Evolutionary conservation across 352 stramenopile genomes (phyloP).

Genomic region (Phytophthora sp.): DNA sequence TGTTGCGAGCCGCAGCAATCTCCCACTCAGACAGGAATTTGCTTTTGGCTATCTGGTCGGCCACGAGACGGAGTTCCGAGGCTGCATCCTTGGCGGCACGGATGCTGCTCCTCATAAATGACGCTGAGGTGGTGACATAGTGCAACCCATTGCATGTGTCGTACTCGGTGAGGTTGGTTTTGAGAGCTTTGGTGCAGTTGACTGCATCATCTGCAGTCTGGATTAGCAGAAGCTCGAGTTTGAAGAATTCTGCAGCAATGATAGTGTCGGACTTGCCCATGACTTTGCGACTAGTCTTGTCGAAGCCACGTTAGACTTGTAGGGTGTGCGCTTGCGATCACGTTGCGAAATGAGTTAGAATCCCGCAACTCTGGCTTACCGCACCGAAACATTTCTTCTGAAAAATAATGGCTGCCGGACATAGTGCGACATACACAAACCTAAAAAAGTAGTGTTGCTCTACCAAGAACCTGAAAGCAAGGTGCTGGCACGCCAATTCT

Average conservation of each 20-base stretch:
- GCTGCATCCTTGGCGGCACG: constrained; percentile 27
- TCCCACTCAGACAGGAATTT: constrained; percentile 13
- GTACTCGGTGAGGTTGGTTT: constrained; percentile 24
- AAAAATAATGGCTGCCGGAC: not conserved
- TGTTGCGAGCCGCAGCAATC: constrained; percentile 20
- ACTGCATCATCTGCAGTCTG: constrained; percentile 22
- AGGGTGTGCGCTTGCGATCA: constrained; percentile 5
- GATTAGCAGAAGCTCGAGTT: constrained; percentile 22
- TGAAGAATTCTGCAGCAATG: constrained; percentile 24
- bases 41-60: constrained; percentile 21
- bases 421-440: too few relatives aligned
- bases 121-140: constrained; percentile 28
- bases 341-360: constrained; percentile 18
- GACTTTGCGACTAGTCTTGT: not conserved
- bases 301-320: not conserved
- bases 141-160: constrained; percentile 22
- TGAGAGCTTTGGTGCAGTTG: constrained; percentile 20
- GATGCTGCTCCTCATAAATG: constrained; percentile 25
- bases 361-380: not conserved
- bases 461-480: too few relatives aligned
- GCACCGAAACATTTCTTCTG: not conserved
- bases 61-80: constrained; percentile 6
- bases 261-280: constrained; percentile 22
- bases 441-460: too few relatives aligned
- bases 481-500: too few relatives aligned